Percentiles rank a stretch among this genome's conserved stretches.
These are phyloP conservation scores for Orobanche coerulescens DNA, from an alignment of 257 asterid species.

Conservation along the genomic window DNA sequence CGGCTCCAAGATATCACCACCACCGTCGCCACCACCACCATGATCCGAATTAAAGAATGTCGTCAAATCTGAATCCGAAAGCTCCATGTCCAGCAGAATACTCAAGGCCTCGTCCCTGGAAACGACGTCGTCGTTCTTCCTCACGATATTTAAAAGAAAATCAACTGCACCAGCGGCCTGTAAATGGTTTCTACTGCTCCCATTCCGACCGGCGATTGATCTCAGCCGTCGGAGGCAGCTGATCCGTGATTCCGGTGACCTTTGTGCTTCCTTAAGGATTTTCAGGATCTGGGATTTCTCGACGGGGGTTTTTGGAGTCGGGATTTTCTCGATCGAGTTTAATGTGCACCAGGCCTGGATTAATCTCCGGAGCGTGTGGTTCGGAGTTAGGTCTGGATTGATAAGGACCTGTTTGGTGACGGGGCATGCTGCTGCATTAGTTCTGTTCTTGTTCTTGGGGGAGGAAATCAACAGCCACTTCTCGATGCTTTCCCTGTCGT, in stretches of 20 bases:
- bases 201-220: conserved; percentile 32
- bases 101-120: conserved; percentile 33
- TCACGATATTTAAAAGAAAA: conserved; percentile 29
- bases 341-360: conserved; percentile 74
- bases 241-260: conserved; percentile 19
- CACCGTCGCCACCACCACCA: not conserved
- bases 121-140: conserved; percentile 14
- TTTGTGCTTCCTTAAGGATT: conserved; percentile 38
- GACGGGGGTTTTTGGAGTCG: conserved; percentile 54
- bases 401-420: conserved; percentile 43
- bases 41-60: conserved; percentile 13
- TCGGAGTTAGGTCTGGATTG: conserved; percentile 50
- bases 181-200: conserved; percentile 23
- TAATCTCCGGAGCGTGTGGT: conserved; percentile 57
- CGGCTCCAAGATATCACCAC: conserved; percentile 20
- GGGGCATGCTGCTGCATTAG: conserved; percentile 37
- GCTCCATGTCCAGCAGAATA: conserved; percentile 36
- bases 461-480: conserved; percentile 46
- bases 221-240: conserved; percentile 34
- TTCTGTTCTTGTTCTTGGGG: conserved; percentile 26
- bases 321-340: conserved; percentile 50
- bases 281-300: conserved; percentile 35
- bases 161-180: conserved; percentile 37
- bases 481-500: conserved; percentile 58
- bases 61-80: conserved; percentile 34